A percentile compares a stretch with the other conserved stretches of the same genome.
These are phyloP conservation scores for Cryptomeria japonica DNA, from an alignment of 75 land plant species.

Conservation along the genomic window DNA sequence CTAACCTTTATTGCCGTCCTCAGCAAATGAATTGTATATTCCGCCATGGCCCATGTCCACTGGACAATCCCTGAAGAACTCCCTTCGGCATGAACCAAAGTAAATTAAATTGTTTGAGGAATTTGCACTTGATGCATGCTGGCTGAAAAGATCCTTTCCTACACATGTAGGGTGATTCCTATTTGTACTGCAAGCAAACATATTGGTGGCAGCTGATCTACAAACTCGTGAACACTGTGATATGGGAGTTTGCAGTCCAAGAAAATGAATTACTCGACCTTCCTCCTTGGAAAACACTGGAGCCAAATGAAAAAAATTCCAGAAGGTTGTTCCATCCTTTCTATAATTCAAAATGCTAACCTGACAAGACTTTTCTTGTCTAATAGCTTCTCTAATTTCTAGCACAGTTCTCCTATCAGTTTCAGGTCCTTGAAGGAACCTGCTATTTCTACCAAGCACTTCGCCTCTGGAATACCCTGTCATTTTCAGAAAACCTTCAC, in stretches of 20 bases:
- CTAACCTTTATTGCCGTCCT: constrained; percentile 45
- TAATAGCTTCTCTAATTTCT: constrained; percentile 83
- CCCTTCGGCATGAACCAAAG: constrained; percentile 50
- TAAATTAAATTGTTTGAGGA: constrained; percentile 3
- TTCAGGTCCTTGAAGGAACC: constrained; percentile 85
- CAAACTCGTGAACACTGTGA: constrained; percentile 18
- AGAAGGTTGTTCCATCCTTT: constrained; percentile 74
- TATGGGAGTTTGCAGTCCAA: constrained; percentile 89
- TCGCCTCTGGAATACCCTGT: constrained; percentile 67
- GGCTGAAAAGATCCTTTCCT: background rate
- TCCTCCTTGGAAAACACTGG: constrained; percentile 76
- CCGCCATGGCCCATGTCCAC: constrained; percentile 19
- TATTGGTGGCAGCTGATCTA: background rate
- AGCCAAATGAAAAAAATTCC: constrained; percentile 80
- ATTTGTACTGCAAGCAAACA: constrained; percentile 5
- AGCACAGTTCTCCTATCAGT: constrained; percentile 73
- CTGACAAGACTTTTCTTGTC: constrained; percentile 69
- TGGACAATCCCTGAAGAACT: constrained; percentile 25
- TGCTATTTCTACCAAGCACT: constrained; percentile 77
- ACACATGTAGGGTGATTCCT: background rate
- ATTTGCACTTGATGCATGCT: constrained; percentile 14
- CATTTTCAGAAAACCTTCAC: constrained; percentile 79
- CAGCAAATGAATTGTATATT: constrained; percentile 17
- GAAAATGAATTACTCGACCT: constrained; percentile 75
- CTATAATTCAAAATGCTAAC: constrained; percentile 74